These are phyloP conservation scores for Colletotrichum navitas DNA, from an alignment of 2,329 filamentous ascomycete species.

Conservation along the genomic window DNA sequence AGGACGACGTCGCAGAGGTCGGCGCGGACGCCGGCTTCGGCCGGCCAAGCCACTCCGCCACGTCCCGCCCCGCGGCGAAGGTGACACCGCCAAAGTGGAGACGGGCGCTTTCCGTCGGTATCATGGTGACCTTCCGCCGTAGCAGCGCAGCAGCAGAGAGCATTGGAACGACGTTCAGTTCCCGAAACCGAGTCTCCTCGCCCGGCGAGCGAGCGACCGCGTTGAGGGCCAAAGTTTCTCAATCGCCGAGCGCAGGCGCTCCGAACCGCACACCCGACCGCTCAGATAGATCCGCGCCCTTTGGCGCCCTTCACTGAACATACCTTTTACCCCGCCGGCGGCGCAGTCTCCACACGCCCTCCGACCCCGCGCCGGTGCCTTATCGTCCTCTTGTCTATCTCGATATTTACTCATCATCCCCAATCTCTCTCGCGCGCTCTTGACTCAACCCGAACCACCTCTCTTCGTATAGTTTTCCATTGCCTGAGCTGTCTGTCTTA, in stretches of 20 bases:
- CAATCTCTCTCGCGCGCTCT: neutral
- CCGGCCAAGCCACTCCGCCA: conserved; percentile 14
- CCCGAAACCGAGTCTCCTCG: neutral
- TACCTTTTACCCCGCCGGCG: conserved; percentile 11
- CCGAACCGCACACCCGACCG: no score
- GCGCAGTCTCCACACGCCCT: conserved; percentile 12
- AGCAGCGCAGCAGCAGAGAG: neutral
- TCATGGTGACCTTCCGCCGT: neutral
- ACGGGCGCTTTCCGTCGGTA: conserved; percentile 12
- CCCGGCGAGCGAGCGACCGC: accelerated
- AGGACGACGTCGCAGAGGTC: neutral
- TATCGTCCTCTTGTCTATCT: neutral
- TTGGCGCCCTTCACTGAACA: conserved; percentile 3
- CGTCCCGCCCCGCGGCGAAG: conserved; percentile 27
- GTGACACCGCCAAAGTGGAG: conserved; percentile 3
- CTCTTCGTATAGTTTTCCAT: neutral
- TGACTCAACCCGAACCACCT: neutral
- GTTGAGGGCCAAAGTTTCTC: neutral
- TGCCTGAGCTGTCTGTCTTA: no score
- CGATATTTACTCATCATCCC: conserved; percentile 20
- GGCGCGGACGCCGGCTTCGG: conserved; percentile 29
- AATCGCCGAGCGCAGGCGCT: neutral
- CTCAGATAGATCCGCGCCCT: neutral
- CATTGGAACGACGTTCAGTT: neutral
- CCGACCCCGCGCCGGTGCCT: conserved; percentile 34